Evolutionary conservation across 257 asterid genomes (phyloP).

Genomic region (Gardenia jasminoides): DNA sequence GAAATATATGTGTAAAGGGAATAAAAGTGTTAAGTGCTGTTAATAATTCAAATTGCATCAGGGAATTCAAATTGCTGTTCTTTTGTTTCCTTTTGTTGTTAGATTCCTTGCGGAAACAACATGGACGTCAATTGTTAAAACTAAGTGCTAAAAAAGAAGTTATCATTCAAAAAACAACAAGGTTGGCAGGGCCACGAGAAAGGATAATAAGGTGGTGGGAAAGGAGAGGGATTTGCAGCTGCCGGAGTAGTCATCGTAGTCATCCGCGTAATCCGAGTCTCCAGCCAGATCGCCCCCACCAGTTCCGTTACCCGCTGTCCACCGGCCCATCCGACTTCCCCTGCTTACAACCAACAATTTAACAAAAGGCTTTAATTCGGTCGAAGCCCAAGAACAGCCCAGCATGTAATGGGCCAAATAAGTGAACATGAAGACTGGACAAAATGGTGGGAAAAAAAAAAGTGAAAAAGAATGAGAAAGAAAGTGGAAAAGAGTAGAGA

Average conservation of each 20-base stretch:
- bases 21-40: too few relatives aligned
- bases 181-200: constrained; percentile 25
- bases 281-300: constrained; percentile 13
- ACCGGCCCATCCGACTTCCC: constrained; percentile 14
- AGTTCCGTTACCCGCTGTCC: constrained; percentile 16
- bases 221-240: constrained; percentile 18
- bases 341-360: not conserved
- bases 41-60: not conserved
- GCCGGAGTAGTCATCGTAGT: constrained; percentile 29
- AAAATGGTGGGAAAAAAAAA: not conserved
- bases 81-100: not conserved
- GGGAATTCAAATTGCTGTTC: too few relatives aligned
- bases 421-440: not conserved
- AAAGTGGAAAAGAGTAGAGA: not conserved
- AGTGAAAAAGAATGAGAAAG: not conserved
- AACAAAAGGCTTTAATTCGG: too few relatives aligned
- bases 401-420: not conserved
- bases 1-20: not conserved
- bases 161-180: constrained; percentile 8
- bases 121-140: not conserved
- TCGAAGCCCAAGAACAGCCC: not conserved
- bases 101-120: constrained; percentile 5
- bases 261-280: constrained; percentile 9
- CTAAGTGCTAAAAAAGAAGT: too few relatives aligned
- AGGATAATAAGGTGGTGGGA: constrained; percentile 17